Base-by-base conservation (phyloP, 2,329 filamentous ascomycete genomes). In the Karstenula rhodostoma region DNA sequence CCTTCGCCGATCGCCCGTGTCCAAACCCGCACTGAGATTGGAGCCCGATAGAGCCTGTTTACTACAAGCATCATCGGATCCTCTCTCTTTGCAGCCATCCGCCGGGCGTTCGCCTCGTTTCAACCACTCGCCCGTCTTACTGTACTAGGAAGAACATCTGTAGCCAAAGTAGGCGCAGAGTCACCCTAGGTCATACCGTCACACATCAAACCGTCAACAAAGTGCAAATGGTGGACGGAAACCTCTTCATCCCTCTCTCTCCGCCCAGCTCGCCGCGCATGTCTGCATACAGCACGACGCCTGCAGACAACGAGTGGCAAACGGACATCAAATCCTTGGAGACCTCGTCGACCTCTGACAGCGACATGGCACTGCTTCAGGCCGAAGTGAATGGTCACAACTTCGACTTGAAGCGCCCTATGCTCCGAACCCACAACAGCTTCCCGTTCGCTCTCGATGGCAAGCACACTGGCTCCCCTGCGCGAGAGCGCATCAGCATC, bases 261-360 rank as follows among this genome's bases (percentile, higher is more conserved):
- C 81, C 81, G 67, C 81, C 81, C 61, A 81, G 73, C 64, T 83
- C 81, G 73, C 81, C 81, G 74, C 81, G 78, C 73, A 82, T 83
- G 81, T 82, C 80, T 79, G 80, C 76, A 70, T 80, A 80, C 68
- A 74, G 76, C 72, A 73, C 76, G 63, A 79, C 78, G 66, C 69
- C 74, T 63, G 71, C 73, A 73, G 77, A 81, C 55, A 77, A 78
- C 72, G 76, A 79, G 67, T 81, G 79, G 80, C 80, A 80, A 70
- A 64, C 76, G 58, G 75, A 77, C 60, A 51, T 72, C 57, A 76
- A 77, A 62, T 63, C 73, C 48, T 68, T 75, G 67, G 77, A 77
- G 49, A 65, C 71, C 35, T 72, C 68, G 15, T 72, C 73, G 29
- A 67, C 73, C 63, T 74, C 73, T 35, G 74, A 78, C 50, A 68